A percentile compares a stretch with the other conserved stretches of the same genome.
These are phyloP conservation scores for Debaryomyces robertsiae DNA, from an alignment of 1,139 yeast species.

Conservation along the genomic window DNA sequence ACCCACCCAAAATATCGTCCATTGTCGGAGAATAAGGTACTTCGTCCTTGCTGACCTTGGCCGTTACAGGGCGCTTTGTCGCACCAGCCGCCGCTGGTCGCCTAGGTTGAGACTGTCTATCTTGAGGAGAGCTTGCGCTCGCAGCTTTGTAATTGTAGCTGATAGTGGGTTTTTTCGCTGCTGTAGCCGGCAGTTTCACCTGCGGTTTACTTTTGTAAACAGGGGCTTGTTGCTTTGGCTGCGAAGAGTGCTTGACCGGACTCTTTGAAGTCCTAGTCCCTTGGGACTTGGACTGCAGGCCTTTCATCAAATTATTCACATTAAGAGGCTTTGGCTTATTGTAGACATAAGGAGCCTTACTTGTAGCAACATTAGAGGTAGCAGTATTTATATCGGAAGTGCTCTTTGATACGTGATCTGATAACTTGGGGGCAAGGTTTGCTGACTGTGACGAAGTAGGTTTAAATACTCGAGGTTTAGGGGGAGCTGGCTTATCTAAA, in stretches of 20 bases:
- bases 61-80: neutral
- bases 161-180: slow-evolving; percentile 22
- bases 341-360: slow-evolving; percentile 33
- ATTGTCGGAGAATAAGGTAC: slow-evolving; percentile 23
- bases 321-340: slow-evolving; percentile 47
- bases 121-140: slow-evolving; percentile 11
- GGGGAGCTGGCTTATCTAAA: slow-evolving; percentile 7
- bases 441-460: neutral
- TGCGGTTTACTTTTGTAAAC: slow-evolving; percentile 5
- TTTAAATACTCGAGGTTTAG: slow-evolving; percentile 15
- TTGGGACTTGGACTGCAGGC: slow-evolving; percentile 13
- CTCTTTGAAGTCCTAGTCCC: slow-evolving; percentile 8
- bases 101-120: slow-evolving; percentile 8
- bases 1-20: slow-evolving; percentile 32
- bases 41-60: slow-evolving; percentile 8
- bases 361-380: slow-evolving; percentile 13
- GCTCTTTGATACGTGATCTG: slow-evolving; percentile 14
- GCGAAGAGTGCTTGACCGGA: slow-evolving; percentile 15
- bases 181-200: slow-evolving; percentile 4
- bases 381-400: slow-evolving; percentile 13
- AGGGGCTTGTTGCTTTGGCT: slow-evolving; percentile 6
- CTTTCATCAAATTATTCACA: slow-evolving; percentile 37
- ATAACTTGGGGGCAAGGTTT: slow-evolving; percentile 7
- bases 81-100: slow-evolving; percentile 11
- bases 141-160: slow-evolving; percentile 32